Evolutionary conservation across 2,329 filamentous ascomycete genomes (phyloP).

Genomic region (Colletotrichum tamarilloi): DNA sequence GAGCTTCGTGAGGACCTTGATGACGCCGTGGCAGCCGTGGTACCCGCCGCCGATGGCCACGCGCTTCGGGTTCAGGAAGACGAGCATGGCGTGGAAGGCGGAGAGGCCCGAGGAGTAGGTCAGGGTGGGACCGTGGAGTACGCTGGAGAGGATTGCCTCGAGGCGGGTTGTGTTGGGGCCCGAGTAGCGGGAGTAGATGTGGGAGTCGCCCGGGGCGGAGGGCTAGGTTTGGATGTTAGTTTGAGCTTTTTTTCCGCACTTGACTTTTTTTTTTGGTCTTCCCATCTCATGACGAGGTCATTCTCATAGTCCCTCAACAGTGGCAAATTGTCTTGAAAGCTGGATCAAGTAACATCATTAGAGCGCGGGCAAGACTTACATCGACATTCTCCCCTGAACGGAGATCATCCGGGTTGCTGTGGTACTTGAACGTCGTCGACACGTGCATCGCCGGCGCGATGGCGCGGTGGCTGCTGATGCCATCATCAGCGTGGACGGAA

Average conservation of each 20-base stretch:
- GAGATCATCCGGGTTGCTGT: conserved; percentile 75
- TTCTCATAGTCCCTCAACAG: not conserved
- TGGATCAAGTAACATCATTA: not conserved
- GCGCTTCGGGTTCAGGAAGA: conserved; percentile 84
- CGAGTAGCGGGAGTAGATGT: conserved; percentile 86
- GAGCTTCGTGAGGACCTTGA: conserved; percentile 78
- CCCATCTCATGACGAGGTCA: not conserved
- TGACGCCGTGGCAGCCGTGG: conserved; percentile 92
- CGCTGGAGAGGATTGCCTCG: conserved; percentile 80
- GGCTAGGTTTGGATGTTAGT: conserved; percentile 50
- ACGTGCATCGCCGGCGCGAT: conserved; percentile 92
- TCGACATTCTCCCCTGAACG: conserved; percentile 61
- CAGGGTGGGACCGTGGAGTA: conserved; percentile 76
- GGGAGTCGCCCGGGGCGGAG: conserved; percentile 65
- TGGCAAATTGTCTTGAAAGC: not conserved
- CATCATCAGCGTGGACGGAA: conserved; percentile 86
- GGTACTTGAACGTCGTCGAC: conserved; percentile 91
- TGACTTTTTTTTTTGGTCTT: not conserved
- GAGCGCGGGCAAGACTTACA: conserved; percentile 54
- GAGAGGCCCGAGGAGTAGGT: conserved; percentile 88
- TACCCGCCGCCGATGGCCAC: conserved; percentile 89
- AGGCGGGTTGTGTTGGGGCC: conserved; percentile 86
- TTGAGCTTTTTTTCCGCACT: not conserved
- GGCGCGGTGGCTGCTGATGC: conserved; percentile 77
- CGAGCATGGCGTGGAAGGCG: conserved; percentile 88